These are phyloP conservation scores for Pythium apleroticum DNA, from an alignment of 352 stramenopile genomes.

Conservation along the genomic window DNA sequence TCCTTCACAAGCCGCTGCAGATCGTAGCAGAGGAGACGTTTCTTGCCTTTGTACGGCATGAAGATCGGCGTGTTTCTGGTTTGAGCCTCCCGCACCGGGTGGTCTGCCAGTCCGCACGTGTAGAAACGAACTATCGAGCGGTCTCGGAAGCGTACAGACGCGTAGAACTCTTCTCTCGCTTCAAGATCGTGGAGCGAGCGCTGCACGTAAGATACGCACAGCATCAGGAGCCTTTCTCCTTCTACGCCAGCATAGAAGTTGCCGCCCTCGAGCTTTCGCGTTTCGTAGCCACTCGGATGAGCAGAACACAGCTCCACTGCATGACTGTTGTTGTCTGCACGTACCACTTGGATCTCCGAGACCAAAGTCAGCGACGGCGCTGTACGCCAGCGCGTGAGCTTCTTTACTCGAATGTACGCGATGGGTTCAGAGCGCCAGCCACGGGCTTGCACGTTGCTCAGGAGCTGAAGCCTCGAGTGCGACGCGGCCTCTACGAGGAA, in stretches of 20 bases:
- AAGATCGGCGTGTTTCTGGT: not conserved
- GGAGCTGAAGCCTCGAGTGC: not conserved
- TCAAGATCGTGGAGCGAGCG: constrained; percentile 14
- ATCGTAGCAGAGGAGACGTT: constrained; percentile 9
- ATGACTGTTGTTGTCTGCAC: not conserved
- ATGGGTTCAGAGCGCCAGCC: constrained; percentile 11
- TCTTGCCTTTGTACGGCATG: not conserved
- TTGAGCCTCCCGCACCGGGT: not conserved
- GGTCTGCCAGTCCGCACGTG: constrained; percentile 1
- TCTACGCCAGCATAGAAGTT: constrained; percentile 10
- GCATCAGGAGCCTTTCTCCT: not conserved
- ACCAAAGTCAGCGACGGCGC: constrained; percentile 11
- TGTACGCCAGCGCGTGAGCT: not conserved
- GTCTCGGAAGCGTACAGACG: not conserved
- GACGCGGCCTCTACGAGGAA: constrained; percentile 6
- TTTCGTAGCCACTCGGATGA: not conserved
- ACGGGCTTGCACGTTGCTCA: not conserved
- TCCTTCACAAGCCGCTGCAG: constrained; percentile 5
- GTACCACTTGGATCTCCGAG: not conserved
- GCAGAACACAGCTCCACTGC: not conserved
- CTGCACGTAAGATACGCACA: constrained; percentile 18
- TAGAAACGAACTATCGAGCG: constrained; percentile 13
- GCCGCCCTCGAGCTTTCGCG: constrained; percentile 11
- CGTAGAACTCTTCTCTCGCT: constrained; percentile 1
- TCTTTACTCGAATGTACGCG: not conserved